Percentiles rank a stretch among this genome's conserved stretches.
phyloP scores from a whole-genome alignment of 495 filamentous ascomycete species.

The Bombardia bombarda region DNA sequence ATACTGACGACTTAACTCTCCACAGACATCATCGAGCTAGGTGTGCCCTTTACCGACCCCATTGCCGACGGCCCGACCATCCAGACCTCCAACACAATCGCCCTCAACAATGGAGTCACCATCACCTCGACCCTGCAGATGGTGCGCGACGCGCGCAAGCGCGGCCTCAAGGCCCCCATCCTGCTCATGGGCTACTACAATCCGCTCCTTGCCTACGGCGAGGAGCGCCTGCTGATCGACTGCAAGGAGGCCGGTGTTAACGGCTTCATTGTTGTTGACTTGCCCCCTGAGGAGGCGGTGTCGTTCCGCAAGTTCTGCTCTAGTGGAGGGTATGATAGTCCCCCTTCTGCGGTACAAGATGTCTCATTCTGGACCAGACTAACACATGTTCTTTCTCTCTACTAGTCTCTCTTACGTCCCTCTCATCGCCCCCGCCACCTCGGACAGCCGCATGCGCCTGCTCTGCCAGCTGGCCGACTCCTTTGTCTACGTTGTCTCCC shows the following conservation, averaged over 20 bases:
- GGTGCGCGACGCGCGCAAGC: constrained; percentile 64
- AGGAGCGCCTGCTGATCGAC: constrained; percentile 79
- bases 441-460: constrained; percentile 85
- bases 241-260: constrained; percentile 83
- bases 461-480: constrained; percentile 96
- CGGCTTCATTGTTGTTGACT: constrained; percentile 94
- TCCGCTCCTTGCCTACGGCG: constrained; percentile 84
- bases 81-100: constrained; percentile 78
- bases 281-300: constrained; percentile 94
- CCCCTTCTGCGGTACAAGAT: no score
- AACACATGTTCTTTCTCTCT: neutral
- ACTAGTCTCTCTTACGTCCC: constrained; percentile 80
- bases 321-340: constrained; percentile 55
- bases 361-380: no score
- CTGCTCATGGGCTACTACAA: constrained; percentile 99
- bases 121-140: constrained; percentile 69
- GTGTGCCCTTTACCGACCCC: constrained; percentile 94
- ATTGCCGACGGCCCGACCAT: constrained; percentile 95
- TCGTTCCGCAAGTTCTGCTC: constrained; percentile 82
- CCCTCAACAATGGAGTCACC: constrained; percentile 82
- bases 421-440: constrained; percentile 88
- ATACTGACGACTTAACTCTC: neutral
- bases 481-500: constrained; percentile 97
- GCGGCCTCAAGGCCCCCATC: constrained; percentile 71
- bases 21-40: constrained; percentile 73